A percentile compares a stretch with the other conserved stretches of the same genome.
phyloP scores from a whole-genome alignment of 169 alveolate species.

The Eimeria praecox region DNA sequence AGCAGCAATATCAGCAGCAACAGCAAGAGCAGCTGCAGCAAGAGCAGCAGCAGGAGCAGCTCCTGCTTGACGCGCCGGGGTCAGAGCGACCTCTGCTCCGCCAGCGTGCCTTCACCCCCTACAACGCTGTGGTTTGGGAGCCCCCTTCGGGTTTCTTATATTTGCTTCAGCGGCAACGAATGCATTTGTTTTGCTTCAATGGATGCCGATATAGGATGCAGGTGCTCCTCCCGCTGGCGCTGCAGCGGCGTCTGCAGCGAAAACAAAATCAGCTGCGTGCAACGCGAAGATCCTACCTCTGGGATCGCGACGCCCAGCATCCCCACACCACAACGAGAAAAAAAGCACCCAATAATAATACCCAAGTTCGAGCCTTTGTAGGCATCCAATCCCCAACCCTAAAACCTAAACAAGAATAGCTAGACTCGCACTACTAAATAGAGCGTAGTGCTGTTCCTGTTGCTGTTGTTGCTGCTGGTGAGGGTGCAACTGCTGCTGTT shows the following conservation, averaged over 20 bases:
- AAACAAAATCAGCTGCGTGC: background rate
- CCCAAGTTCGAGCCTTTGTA: conserved; percentile 33
- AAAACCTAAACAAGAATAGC: background rate
- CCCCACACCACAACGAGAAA: background rate
- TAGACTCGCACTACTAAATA: background rate
- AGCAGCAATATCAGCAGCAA: conserved; percentile 7
- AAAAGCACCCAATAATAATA: background rate
- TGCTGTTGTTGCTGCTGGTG: background rate
- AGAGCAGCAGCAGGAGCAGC: background rate
- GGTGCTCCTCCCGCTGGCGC: conserved; percentile 29
- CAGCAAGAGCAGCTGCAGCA: background rate
- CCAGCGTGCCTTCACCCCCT: background rate
- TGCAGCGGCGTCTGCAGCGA: background rate
- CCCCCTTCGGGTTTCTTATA: background rate
- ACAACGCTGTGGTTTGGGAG: background rate
- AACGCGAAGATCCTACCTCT: conserved; percentile 3
- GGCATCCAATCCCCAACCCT: background rate
- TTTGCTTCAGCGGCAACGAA: background rate
- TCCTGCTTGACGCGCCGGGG: background rate
- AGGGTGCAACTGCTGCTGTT: background rate
- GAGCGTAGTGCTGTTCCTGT: background rate
- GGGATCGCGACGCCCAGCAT: background rate
- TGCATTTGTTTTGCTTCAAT: background rate
- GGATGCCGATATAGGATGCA: background rate
- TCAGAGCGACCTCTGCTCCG: background rate